Base-by-base conservation (phyloP, 371 early-diverging fungal genomes). In the Apophysomyces variabilis region DNA sequence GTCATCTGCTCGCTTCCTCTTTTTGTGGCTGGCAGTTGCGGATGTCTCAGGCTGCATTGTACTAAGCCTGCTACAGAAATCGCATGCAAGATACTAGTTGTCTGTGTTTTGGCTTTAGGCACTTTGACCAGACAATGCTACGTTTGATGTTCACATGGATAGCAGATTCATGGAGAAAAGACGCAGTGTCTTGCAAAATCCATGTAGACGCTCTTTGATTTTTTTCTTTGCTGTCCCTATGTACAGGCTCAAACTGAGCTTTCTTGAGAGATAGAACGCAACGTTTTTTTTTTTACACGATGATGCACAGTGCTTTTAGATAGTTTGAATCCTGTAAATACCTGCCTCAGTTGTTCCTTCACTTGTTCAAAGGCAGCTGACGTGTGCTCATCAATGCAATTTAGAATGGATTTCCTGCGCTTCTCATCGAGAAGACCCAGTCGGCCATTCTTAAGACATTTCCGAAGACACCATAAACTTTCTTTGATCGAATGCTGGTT, bases 341-440 rank as follows among this genome's bases (percentile, higher is more conserved):
- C 9, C 47, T 47, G 47, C 18, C 18, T 47, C 18, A 47, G 18
- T 5, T n/a, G 13, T n/a, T 47, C 18, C 47, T 12, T 43, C 14
- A 43, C 43, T 4, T 59, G 26, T 12, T 32, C 36, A 13, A 60
- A 39, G 50, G 61, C 66, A 43, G 45, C 45, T 13, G 61, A 66
- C 46, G 61, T 57, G 57, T 61, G 61, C 57, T 65, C 44, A 67
- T 57, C 57, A 67, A 67, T 38, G 46, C 57, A 61, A 56, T 62
- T 46, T 16, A 58, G 38, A 60, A 67, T 62, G 38, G 50, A 47
- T 12, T 57, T 61, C 50, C 62, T 67, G 56, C 58, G 62, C 39
- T 67, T 47, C 41, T 67, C 67, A 54, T 56, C 8, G 56, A 62
- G 62, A 60, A 61, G 60, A 43, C 61, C 47, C 35, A 61, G 57